Evolutionary conservation across 2,329 filamentous ascomycete species (phyloP).

Genomic region (Venturia carpophila): DNA sequence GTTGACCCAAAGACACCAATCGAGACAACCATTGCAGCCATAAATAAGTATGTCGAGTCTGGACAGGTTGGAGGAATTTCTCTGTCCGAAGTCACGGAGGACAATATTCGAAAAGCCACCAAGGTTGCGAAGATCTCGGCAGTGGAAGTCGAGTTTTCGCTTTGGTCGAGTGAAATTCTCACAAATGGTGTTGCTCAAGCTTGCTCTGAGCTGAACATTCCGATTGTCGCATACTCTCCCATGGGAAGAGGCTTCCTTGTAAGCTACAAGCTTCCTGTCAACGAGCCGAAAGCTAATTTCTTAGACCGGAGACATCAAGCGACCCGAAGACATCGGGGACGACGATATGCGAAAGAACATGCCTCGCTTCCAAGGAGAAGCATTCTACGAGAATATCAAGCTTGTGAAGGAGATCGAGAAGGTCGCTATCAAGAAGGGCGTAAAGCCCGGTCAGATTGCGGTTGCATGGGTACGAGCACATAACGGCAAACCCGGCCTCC

Average conservation of each 20-base stretch:
- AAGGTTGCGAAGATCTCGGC: slow-evolving; percentile 49
- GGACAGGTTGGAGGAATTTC: slow-evolving; percentile 41
- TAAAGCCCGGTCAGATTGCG: slow-evolving; percentile 21
- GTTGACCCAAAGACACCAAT: slow-evolving; percentile 38
- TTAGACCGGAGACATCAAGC: slow-evolving; percentile 36
- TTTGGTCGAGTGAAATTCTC: slow-evolving; percentile 50
- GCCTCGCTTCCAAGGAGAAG: slow-evolving; percentile 38
- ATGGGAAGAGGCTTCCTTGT: slow-evolving; percentile 51
- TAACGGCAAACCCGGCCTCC: slow-evolving; percentile 22
- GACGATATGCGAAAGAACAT: slow-evolving; percentile 19
- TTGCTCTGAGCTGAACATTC: slow-evolving; percentile 57
- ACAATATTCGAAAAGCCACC: slow-evolving; percentile 41
- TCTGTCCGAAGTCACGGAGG: slow-evolving; percentile 39
- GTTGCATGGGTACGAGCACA: slow-evolving; percentile 35
- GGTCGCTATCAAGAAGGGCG: slow-evolving; percentile 27
- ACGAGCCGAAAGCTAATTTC: slow-evolving; percentile 22
- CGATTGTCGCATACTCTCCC: slow-evolving; percentile 68
- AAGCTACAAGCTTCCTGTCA: not conserved
- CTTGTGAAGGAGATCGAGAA: slow-evolving; percentile 28
- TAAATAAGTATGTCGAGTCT: slow-evolving; percentile 34
- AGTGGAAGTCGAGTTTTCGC: slow-evolving; percentile 54
- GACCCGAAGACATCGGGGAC: slow-evolving; percentile 29
- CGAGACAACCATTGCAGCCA: slow-evolving; percentile 38
- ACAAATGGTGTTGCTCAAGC: slow-evolving; percentile 49
- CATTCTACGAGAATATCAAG: slow-evolving; percentile 32